phyloP scores from a whole-genome alignment of 208 protist genomes.

The Trypanosoma boissoni region DNA sequence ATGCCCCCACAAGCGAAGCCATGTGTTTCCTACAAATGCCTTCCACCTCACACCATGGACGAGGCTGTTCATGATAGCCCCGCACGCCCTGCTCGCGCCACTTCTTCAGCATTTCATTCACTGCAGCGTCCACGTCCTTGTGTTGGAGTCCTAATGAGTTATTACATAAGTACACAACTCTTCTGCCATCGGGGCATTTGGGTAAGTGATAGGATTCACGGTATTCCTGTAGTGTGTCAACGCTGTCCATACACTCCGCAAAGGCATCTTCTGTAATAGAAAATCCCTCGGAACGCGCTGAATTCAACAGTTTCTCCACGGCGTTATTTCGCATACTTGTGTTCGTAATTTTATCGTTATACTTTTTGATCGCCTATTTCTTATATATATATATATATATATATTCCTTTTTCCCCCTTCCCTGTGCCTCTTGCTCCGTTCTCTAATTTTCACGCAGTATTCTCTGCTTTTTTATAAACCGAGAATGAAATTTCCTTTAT shows the following conservation, averaged over 20 bases:
- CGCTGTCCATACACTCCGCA: conserved; percentile 59
- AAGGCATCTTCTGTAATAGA: conserved; percentile 69
- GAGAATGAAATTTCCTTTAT: no score
- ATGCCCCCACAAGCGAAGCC: conserved; percentile 78
- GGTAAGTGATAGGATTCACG: conserved; percentile 61
- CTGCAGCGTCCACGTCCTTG: conserved; percentile 44
- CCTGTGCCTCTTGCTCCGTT: background rate
- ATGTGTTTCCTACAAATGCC: conserved; percentile 63
- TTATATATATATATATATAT: conserved; percentile 11
- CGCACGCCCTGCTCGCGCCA: conserved; percentile 87
- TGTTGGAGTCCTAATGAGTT: conserved; percentile 92
- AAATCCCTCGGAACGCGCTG: conserved; percentile 41
- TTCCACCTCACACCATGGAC: conserved; percentile 89
- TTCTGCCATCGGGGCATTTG: conserved; percentile 30
- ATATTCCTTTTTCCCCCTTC: conserved; percentile 10
- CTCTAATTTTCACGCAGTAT: background rate
- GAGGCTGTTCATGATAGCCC: conserved; percentile 72
- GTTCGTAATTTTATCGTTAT: background rate
- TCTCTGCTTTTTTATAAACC: background rate
- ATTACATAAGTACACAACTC: conserved; percentile 81
- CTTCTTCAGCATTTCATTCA: conserved; percentile 77
- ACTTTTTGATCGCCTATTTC: background rate
- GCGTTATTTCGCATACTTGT: conserved; percentile 73
- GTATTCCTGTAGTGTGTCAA: conserved; percentile 62
- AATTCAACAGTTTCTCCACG: conserved; percentile 50